These are phyloP conservation scores for Tremellales sp. DNA, from an alignment of 1,284 basidiomycete species.

Conservation along the genomic window DNA sequence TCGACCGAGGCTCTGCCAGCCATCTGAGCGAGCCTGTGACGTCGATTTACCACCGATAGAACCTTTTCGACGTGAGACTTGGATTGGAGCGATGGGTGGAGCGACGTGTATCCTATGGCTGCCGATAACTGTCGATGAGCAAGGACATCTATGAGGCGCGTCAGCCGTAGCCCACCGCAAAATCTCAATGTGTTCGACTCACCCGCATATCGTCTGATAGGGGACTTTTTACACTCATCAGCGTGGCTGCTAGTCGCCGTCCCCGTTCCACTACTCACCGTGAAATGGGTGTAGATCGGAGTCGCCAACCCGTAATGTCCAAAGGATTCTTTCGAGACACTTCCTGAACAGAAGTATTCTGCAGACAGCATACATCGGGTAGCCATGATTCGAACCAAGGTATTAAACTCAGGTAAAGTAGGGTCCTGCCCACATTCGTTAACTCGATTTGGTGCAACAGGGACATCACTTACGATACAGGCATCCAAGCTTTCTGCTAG, in stretches of 20 bases:
- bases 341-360: conserved; percentile 96
- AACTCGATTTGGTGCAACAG: neutral
- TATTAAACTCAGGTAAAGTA: conserved; percentile 84
- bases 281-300: conserved; percentile 98
- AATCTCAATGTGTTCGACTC: too few relatives aligned
- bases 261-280: conserved; percentile 44
- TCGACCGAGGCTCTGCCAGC: conserved; percentile 92
- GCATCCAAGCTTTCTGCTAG: conserved; percentile 85
- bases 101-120: conserved; percentile 75
- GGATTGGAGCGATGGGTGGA: conserved; percentile 83
- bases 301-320: conserved; percentile 95
- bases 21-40: conserved; percentile 96
- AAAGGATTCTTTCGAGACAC: conserved; percentile 86
- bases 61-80: conserved; percentile 85
- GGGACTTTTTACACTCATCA: conserved; percentile 52
- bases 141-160: too few relatives aligned
- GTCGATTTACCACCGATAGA: conserved; percentile 80
- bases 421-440: conserved; percentile 58
- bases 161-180: too few relatives aligned
- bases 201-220: conserved; percentile 89
- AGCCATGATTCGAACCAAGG: conserved; percentile 97
- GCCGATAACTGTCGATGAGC: conserved; percentile 92
- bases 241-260: conserved; percentile 1
- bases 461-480: conserved; percentile 66
- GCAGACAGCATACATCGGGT: conserved; percentile 98